Base-by-base conservation (phyloP, 768 basidiomycete genomes). In the Cytidiella melzeri region DNA sequence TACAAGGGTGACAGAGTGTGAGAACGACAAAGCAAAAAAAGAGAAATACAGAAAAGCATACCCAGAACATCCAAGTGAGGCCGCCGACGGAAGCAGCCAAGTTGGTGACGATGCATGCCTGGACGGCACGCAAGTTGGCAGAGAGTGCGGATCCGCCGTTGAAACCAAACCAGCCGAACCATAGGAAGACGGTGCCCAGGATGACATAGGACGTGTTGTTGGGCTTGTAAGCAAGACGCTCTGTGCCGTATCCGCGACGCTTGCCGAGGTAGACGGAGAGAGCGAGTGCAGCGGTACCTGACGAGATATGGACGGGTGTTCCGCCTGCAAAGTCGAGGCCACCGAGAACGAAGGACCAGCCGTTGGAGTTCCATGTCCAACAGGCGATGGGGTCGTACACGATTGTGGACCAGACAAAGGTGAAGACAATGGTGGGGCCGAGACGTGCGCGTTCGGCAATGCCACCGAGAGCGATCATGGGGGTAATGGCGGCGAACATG, bases 161-260 rank as follows among this genome's bases (percentile, higher is more conserved):
- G 76, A 93, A 93, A 1, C 90, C 91, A 53, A 95, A 91, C 94
- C 94, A 97, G 4, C 88, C 88, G 50, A 92, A 90, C 92, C 92
- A 96, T 45, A 97, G 87, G 63, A 95, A 77, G 2, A 86, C 80
- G 0, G 95, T 98, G 9, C 95, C 95, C n/a, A 96, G 72, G 39
- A 96, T 74, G 53, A 97, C 91, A 61, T 93, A 93, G 21, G 85
- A 84, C 15, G 91, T 89, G 65, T 95, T 96, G 63, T 94, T 89
- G 1, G 95, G 93, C 67, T 84, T 94, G 77, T 94, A 98, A 1
- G 90, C 87, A 12, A 96, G 79, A 21, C 84, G 76, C 58, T 89
- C 85, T 2, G 93, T 95, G 13, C 93, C 94, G 55, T 91, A 97
- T 1, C 93, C 94, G 26, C 86, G 74, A 45, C 94, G 84, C 60